Evolutionary conservation across 179 eudicot genomes (phyloP).

Genomic region (Beta macrorhiza): DNA sequence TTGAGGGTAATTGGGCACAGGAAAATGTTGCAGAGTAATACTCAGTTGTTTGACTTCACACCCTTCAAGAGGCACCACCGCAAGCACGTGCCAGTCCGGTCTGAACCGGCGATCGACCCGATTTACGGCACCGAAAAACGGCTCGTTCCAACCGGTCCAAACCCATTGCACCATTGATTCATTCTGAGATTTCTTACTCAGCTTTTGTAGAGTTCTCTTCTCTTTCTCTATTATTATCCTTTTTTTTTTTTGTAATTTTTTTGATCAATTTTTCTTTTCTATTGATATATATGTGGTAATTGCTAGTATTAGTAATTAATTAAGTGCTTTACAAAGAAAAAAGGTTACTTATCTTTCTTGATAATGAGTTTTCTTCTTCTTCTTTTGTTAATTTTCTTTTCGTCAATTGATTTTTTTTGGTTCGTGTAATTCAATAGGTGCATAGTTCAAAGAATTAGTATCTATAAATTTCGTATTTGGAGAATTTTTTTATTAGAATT

Average conservation of each 20-base stretch:
- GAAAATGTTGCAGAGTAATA: conserved; percentile 12
- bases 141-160: conserved; percentile 71
- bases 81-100: conserved; percentile 25
- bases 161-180: conserved; percentile 66
- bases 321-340: not conserved
- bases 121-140: conserved; percentile 57
- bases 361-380: not conserved
- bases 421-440: too few species aligned
- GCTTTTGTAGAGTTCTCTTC: conserved; percentile 21
- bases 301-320: not conserved
- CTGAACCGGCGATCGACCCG: conserved; percentile 47
- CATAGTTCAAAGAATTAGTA: too few species aligned
- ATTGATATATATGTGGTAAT: not conserved
- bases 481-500: too few species aligned
- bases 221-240: not conserved
- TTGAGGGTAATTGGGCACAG: conserved; percentile 18
- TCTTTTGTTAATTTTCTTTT: not conserved
- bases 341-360: not conserved
- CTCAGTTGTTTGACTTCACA: conserved; percentile 31
- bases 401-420: not conserved
- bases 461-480: too few species aligned
- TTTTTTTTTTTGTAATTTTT: not conserved
- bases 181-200: conserved; percentile 12
- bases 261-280: not conserved
- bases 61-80: conserved; percentile 29